Percentiles rank a stretch among this genome's conserved stretches.
Evolutionary conservation across 2,329 filamentous ascomycete species (phyloP).

Genomic region (Venturiaceae sp.): DNA sequence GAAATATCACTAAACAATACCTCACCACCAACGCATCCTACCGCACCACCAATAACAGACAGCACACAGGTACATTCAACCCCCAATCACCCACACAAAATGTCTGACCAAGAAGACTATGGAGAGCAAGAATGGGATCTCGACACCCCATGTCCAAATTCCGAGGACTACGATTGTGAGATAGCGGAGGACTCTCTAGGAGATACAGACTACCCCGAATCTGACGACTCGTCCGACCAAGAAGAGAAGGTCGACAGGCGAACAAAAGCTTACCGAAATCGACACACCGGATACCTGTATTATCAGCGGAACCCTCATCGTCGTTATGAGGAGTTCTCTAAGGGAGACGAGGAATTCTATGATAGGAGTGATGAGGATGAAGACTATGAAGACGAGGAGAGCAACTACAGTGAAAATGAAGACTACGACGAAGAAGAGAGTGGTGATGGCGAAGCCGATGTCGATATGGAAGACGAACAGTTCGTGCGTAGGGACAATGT

Average conservation of each 20-base stretch:
- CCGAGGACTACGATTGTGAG: background rate
- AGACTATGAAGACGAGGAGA: too few relatives aligned
- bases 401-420: too few relatives aligned
- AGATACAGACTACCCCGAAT: background rate
- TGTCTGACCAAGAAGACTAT: background rate
- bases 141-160: background rate
- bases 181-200: background rate
- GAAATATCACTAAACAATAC: too few relatives aligned
- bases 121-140: background rate
- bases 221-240: background rate
- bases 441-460: too few relatives aligned
- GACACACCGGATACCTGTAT: too few relatives aligned
- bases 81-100: background rate
- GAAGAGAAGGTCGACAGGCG: background rate
- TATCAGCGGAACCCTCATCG: background rate
- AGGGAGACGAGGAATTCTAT: too few relatives aligned
- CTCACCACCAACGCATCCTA: background rate
- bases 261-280: too few relatives aligned
- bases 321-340: too few relatives aligned
- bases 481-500: too few relatives aligned
- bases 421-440: too few relatives aligned
- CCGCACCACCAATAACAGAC: background rate
- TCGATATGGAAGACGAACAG: too few relatives aligned
- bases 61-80: background rate
- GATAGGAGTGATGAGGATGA: too few relatives aligned